Conservation (phyloP, 805 yeast genomes). For the Candida andamanensis region DNA sequence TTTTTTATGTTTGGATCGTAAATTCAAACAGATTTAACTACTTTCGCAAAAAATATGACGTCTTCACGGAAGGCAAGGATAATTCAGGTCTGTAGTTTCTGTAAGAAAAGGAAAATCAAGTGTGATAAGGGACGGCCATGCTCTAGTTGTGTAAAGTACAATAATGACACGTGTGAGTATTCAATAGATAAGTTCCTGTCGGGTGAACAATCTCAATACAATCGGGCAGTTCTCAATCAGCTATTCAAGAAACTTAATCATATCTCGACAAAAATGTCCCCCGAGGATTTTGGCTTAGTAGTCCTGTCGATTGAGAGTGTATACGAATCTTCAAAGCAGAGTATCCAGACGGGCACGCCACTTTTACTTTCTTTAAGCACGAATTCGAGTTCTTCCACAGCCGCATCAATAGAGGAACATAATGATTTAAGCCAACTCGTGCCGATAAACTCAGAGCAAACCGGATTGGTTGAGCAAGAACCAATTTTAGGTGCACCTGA, state of each 20-base stretch:
- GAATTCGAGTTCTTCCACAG: too few relatives aligned
- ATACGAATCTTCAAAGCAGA: neutral
- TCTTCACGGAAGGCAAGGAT: neutral
- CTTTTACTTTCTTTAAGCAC: too few relatives aligned
- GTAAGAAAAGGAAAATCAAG: constrained; percentile 32
- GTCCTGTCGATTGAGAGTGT: neutral
- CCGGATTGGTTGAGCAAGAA: too few relatives aligned
- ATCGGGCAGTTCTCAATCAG: too few relatives aligned
- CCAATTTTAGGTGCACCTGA: too few relatives aligned
- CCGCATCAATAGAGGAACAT: too few relatives aligned
- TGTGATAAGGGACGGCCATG: constrained; percentile 36
- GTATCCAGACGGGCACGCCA: neutral
- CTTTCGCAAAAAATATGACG: too few relatives aligned
- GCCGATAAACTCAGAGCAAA: too few relatives aligned
- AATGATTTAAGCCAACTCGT: too few relatives aligned
- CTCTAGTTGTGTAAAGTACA: constrained; percentile 28
- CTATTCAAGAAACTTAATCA: too few relatives aligned
- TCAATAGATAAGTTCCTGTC: neutral
- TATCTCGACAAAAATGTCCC: neutral
- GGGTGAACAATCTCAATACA: neutral
- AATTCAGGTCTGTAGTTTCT: constrained; percentile 30
- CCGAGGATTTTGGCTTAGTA: neutral
- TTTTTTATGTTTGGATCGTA: too few relatives aligned
- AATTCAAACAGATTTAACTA: too few relatives aligned
- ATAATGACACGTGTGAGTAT: constrained; percentile 13